Percentiles rank a stretch among this genome's conserved stretches.
These are phyloP conservation scores for Fusarium sublunatum DNA, from an alignment of 2,329 filamentous ascomycete genomes.

Conservation along the genomic window DNA sequence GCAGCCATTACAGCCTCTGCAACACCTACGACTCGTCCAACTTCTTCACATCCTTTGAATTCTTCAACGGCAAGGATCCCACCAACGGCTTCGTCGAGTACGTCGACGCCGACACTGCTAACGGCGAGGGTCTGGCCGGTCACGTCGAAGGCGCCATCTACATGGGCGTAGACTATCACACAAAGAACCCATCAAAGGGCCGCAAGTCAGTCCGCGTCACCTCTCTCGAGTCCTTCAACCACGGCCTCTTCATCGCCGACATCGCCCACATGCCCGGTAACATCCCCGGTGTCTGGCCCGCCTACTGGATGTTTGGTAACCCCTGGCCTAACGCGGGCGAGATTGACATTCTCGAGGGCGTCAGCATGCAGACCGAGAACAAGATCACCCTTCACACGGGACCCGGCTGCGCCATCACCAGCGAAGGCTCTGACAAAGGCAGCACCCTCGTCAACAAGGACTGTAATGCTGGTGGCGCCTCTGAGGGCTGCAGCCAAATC, in stretches of 20 bases:
- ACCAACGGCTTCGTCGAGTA: constrained; percentile 82
- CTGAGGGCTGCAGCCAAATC: constrained; percentile 69
- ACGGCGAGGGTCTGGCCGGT: constrained; percentile 67
- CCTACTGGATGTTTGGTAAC: constrained; percentile 75
- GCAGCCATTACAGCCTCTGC: constrained; percentile 57
- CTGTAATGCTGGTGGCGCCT: constrained; percentile 66
- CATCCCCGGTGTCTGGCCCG: constrained; percentile 80
- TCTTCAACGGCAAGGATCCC: constrained; percentile 71
- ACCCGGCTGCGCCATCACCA: constrained; percentile 67
- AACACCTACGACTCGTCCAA: constrained; percentile 63
- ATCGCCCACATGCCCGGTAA: constrained; percentile 80
- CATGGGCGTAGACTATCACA: constrained; percentile 75
- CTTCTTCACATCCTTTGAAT: constrained; percentile 67
- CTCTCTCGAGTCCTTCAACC: constrained; percentile 73
- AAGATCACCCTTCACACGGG: constrained; percentile 76
- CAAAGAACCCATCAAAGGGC: constrained; percentile 65
- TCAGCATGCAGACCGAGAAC: constrained; percentile 71
- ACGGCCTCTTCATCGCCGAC: constrained; percentile 78
- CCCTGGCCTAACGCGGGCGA: constrained; percentile 78
- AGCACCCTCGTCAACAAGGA: constrained; percentile 60
- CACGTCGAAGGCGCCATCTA: constrained; percentile 68
- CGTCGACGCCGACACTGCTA: constrained; percentile 68
- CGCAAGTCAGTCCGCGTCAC: constrained; percentile 77
- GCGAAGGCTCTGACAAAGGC: constrained; percentile 59
- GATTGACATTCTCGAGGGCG: constrained; percentile 84